phyloP scores from a whole-genome alignment of 805 yeast species.

The Nakazawaea siamensis region DNA sequence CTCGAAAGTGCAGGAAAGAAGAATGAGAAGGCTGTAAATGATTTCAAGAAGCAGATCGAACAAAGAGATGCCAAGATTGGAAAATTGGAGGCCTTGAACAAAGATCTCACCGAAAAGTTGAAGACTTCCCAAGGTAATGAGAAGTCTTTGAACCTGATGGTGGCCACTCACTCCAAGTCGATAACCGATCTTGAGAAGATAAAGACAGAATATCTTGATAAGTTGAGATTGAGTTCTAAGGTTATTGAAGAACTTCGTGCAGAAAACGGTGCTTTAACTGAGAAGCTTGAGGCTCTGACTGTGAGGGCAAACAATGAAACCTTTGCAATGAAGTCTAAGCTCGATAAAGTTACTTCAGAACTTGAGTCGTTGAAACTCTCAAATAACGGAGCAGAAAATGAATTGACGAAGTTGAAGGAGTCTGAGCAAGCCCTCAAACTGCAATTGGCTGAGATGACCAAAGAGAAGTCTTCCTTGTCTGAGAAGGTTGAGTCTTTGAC shows the following conservation, averaged over 20 bases:
- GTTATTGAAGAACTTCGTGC: constrained; percentile 4
- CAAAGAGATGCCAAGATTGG: constrained; percentile 17
- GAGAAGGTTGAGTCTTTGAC: too few species aligned
- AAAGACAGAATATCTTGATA: constrained; percentile 31
- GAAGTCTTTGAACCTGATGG: constrained; percentile 11
- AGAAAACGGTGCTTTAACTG: constrained; percentile 3
- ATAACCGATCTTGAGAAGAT: constrained; percentile 22
- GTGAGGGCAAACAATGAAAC: constrained; percentile 6
- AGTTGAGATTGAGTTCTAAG: constrained; percentile 19
- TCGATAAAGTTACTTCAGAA: constrained; percentile 1
- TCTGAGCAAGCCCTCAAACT: not conserved
- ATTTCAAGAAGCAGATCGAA: constrained; percentile 16
- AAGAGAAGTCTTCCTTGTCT: too few species aligned
- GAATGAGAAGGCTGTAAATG: constrained; percentile 24
- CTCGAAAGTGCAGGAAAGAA: constrained; percentile 21
- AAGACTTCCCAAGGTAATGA: constrained; percentile 17
- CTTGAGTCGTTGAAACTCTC: not conserved
- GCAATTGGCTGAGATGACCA: not conserved
- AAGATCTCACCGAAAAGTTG: constrained; percentile 23
- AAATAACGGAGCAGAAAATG: not conserved
- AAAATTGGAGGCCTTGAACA: constrained; percentile 15
- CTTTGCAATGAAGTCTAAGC: constrained; percentile 2
- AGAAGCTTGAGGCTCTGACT: constrained; percentile 8
- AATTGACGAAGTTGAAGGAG: not conserved
- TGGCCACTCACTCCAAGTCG: constrained; percentile 17